These are phyloP conservation scores for Cyberlindnera amylophila DNA, from an alignment of 805 yeast genomes.

Conservation along the genomic window DNA sequence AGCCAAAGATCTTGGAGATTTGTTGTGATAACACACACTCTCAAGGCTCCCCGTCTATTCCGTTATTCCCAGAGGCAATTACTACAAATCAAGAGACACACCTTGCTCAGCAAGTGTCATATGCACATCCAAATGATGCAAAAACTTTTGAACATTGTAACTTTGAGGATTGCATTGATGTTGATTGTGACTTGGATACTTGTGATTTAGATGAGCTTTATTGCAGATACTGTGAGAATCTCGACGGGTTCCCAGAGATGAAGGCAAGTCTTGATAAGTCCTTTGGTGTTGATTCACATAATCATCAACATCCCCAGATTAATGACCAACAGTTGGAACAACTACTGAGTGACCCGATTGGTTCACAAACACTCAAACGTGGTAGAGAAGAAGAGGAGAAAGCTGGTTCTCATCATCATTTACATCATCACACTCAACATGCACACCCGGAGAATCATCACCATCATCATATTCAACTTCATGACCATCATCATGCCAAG, in stretches of 20 bases:
- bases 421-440: slow-evolving; percentile 24
- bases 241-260: slow-evolving; percentile 13
- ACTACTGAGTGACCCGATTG: background rate
- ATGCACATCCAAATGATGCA: slow-evolving; percentile 10
- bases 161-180: slow-evolving; percentile 25
- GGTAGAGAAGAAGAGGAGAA: slow-evolving; percentile 19
- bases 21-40: slow-evolving; percentile 37
- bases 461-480: slow-evolving; percentile 36
- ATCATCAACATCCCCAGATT: background rate
- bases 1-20: slow-evolving; percentile 37
- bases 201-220: slow-evolving; percentile 32
- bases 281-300: background rate
- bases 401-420: slow-evolving; percentile 16
- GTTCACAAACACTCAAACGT: slow-evolving; percentile 2
- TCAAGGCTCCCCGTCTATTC: slow-evolving; percentile 3
- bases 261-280: background rate
- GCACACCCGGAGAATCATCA: slow-evolving; percentile 31
- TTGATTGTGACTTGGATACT: slow-evolving; percentile 28
- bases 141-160: slow-evolving; percentile 19
- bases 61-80: slow-evolving; percentile 5
- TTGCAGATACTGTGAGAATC: slow-evolving; percentile 30
- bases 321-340: background rate
- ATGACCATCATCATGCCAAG: slow-evolving; percentile 31
- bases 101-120: no score
- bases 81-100: background rate